phyloP scores from a whole-genome alignment of 2,329 filamentous ascomycete species.

The Colletotrichum sp. region DNA sequence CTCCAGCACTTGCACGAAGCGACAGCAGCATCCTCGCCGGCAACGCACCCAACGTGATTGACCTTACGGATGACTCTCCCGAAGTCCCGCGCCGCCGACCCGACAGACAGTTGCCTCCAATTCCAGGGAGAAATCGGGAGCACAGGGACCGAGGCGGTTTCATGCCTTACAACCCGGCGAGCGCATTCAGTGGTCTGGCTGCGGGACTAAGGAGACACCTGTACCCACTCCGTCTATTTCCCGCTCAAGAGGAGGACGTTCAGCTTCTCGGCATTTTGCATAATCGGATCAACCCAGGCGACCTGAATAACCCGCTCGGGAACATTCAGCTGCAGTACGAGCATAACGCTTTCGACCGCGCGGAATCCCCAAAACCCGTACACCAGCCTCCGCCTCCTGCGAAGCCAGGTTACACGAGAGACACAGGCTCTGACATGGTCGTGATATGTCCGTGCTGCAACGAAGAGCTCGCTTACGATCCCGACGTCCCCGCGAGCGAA shows the following conservation, averaged over 20 bases:
- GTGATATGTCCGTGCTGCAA: conserved; percentile 88
- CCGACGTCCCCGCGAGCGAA: conserved; percentile 40
- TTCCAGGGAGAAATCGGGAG: conserved; percentile 23
- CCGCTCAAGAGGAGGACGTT: conserved; percentile 11
- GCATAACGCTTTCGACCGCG: conserved; percentile 32
- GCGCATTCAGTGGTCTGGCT: conserved; percentile 13
- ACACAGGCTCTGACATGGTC: conserved; percentile 72
- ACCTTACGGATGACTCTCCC: conserved; percentile 55
- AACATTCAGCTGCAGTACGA: conserved; percentile 24
- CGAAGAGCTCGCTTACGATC: conserved; percentile 80
- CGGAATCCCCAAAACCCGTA: conserved; percentile 45
- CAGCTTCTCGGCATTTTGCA: conserved; percentile 14
- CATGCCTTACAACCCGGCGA: background rate
- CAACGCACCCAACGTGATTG: conserved; percentile 45
- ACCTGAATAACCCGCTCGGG: conserved; percentile 20
- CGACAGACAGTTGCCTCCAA: background rate
- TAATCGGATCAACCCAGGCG: conserved; percentile 5
- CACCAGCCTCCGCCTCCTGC: conserved; percentile 70
- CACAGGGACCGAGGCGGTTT: background rate
- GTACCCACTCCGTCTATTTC: conserved; percentile 11
- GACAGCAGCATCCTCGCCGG: conserved; percentile 47
- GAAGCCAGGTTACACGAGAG: conserved; percentile 80
- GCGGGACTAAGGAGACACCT: background rate
- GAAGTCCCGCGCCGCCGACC: conserved; percentile 25
- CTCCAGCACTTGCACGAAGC: conserved; percentile 48